These are phyloP conservation scores for Crithidia fasciculata DNA, from an alignment of 208 protist species.

Conservation along the genomic window DNA sequence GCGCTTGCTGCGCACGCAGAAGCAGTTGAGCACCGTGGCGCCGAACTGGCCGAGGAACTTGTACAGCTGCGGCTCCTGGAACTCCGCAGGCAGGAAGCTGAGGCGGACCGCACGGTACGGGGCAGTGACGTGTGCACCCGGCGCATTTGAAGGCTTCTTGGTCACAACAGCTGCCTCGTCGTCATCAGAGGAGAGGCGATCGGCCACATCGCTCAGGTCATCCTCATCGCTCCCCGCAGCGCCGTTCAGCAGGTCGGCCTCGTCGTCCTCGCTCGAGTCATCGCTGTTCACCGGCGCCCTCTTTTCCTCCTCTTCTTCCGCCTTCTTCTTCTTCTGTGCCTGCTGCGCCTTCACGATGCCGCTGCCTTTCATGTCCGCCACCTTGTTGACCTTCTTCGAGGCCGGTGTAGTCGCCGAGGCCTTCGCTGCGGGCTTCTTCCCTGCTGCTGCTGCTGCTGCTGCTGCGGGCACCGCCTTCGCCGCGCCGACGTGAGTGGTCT, in stretches of 20 bases:
- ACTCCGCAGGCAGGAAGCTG: conserved; percentile 81
- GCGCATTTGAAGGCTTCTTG: conserved; percentile 1
- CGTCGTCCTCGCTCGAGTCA: conserved; percentile 24
- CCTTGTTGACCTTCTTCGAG: conserved; percentile 30
- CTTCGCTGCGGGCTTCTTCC: conserved; percentile 10
- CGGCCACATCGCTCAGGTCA: conserved; percentile 35
- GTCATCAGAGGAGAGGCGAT: conserved; percentile 33
- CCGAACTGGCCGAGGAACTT: conserved; percentile 91
- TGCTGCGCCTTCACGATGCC: conserved; percentile 54
- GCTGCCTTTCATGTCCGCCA: conserved; percentile 34
- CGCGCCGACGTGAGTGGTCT: conserved; percentile 30
- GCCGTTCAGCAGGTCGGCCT: conserved; percentile 35
- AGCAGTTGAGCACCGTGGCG: conserved; percentile 83
- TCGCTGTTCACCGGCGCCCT: conserved; percentile 28
- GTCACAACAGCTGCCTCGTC: conserved; percentile 23
- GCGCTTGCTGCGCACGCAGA: conserved; percentile 87
- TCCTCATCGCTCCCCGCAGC: conserved; percentile 18
- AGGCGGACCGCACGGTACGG: conserved; percentile 79
- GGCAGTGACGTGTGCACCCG: conserved; percentile 24
- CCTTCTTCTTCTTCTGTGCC: background rate
- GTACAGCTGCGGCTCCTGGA: conserved; percentile 88
- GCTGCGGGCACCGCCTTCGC: background rate
- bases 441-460: conserved; percentile 5
- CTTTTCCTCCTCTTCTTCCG: conserved; percentile 14
- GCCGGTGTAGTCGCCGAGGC: background rate